A percentile compares a stretch with the other conserved stretches of the same genome.
Evolutionary conservation across 2,329 filamentous ascomycete species (phyloP).

Genomic region (Fusarium succisae): DNA sequence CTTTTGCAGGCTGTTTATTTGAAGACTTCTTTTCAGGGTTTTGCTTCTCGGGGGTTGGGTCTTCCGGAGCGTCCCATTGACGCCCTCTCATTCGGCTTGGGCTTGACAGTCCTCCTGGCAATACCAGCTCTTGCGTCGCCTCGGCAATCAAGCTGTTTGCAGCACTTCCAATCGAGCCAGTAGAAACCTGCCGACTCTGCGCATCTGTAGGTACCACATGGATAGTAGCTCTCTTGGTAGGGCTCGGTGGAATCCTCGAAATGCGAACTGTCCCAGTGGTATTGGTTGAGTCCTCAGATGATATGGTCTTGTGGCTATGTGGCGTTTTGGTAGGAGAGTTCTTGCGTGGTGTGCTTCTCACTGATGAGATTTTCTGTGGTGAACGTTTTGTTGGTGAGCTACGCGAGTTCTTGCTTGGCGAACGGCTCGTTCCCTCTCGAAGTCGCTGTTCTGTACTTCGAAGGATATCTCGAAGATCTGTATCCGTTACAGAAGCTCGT

Average conservation of each 20-base stretch:
- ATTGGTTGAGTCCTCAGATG: constrained; percentile 34
- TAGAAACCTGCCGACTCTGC: constrained; percentile 40
- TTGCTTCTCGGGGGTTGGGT: not conserved
- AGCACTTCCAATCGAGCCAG: constrained; percentile 48
- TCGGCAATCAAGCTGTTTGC: constrained; percentile 55
- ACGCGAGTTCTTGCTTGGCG: constrained; percentile 45
- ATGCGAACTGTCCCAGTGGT: constrained; percentile 37
- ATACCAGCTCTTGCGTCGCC: constrained; percentile 48
- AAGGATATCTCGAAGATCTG: constrained; percentile 61
- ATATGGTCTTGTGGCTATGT: constrained; percentile 40
- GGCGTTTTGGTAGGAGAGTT: constrained; percentile 43
- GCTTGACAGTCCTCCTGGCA: constrained; percentile 53
- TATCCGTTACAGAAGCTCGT: constrained; percentile 51
- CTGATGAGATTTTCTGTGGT: constrained; percentile 26
- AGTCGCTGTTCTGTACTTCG: constrained; percentile 63
- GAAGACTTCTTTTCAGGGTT: not conserved
- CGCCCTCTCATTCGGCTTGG: constrained; percentile 52
- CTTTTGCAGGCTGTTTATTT: constrained; percentile 4
- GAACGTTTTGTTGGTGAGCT: constrained; percentile 29
- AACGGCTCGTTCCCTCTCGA: constrained; percentile 49
- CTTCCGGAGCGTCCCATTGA: constrained; percentile 39
- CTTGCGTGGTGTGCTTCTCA: constrained; percentile 41
- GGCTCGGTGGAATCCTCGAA: constrained; percentile 38
- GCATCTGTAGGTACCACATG: constrained; percentile 26
- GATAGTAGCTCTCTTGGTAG: constrained; percentile 41